A percentile compares a stretch with the other conserved stretches of the same genome.
Evolutionary conservation across 768 basidiomycete genomes (phyloP).

Genomic region (Boletus pseudopeckii): DNA sequence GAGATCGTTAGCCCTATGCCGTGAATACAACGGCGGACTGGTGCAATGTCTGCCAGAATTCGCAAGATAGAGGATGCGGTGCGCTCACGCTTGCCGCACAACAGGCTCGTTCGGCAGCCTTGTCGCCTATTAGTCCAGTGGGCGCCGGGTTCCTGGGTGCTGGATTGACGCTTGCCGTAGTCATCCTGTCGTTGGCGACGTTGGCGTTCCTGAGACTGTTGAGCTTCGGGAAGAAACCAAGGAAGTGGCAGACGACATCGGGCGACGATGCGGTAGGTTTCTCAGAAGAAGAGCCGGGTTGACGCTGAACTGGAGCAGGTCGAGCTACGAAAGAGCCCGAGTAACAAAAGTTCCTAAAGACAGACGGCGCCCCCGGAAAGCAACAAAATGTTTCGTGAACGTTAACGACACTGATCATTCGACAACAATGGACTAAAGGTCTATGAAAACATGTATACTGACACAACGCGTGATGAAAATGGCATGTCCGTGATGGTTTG

Average conservation of each 20-base stretch:
- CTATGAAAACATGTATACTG: conserved; percentile 18
- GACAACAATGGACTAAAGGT: neutral
- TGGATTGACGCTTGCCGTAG: conserved; percentile 46
- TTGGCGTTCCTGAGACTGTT: conserved; percentile 42
- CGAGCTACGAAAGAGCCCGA: conserved; percentile 19
- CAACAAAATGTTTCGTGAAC: neutral
- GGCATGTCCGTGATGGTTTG: conserved; percentile 19
- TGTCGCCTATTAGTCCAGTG: conserved; percentile 43
- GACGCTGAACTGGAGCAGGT: conserved; percentile 15
- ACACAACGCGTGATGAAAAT: conserved; percentile 8
- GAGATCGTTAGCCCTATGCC: conserved; percentile 39
- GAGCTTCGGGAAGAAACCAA: conserved; percentile 21
- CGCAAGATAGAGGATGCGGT: conserved; percentile 53
- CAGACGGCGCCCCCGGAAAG: neutral
- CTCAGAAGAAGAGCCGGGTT: neutral
- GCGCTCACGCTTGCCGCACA: conserved; percentile 36
- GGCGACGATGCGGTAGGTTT: conserved; percentile 22
- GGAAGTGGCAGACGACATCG: neutral
- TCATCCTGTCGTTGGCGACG: conserved; percentile 35
- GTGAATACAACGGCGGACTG: conserved; percentile 54
- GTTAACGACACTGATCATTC: neutral
- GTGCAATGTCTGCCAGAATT: conserved; percentile 60
- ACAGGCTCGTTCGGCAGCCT: conserved; percentile 31
- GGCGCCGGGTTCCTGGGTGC: conserved; percentile 72
- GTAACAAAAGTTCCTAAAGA: conserved; percentile 6